Percentiles rank a stretch among this genome's conserved stretches.
Evolutionary conservation across 2,329 filamentous ascomycete species (phyloP).

Genomic region (Mariannaea sp.): DNA sequence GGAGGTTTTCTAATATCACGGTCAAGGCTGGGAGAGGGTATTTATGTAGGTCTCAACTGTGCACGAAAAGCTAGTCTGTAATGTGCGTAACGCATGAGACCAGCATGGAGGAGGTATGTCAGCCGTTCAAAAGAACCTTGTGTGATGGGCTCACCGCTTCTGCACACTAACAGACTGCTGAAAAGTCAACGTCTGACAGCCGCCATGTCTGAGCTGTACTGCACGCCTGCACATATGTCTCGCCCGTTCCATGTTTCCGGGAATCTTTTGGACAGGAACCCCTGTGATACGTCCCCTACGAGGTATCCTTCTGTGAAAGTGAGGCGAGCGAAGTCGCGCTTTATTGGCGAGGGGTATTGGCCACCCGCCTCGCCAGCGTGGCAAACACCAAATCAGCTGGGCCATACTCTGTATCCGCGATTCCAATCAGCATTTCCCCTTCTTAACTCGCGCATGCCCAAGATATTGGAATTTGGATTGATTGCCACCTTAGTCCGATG

Average conservation of each 20-base stretch:
- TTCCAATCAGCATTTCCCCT: slow-evolving; percentile 3
- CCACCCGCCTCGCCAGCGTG: slow-evolving; percentile 39
- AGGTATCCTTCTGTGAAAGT: slow-evolving; percentile 31
- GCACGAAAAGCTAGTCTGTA: slow-evolving; percentile 20
- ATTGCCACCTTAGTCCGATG: slow-evolving; percentile 9
- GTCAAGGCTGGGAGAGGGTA: slow-evolving; percentile 30
- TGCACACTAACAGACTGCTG: slow-evolving; percentile 24
- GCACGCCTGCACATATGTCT: slow-evolving; percentile 31
- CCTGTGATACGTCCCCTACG: slow-evolving; percentile 32
- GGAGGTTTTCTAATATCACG: slow-evolving; percentile 16
- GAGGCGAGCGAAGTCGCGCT: slow-evolving; percentile 37
- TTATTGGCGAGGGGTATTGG: slow-evolving; percentile 34
- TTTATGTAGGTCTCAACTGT: slow-evolving; percentile 33
- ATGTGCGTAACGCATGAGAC: slow-evolving; percentile 34
- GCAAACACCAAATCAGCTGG: slow-evolving; percentile 34
- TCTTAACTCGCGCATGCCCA: neutral
- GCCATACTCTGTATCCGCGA: slow-evolving; percentile 29
- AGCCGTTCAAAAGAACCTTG: slow-evolving; percentile 24
- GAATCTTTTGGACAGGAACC: slow-evolving; percentile 32
- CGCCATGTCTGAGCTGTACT: slow-evolving; percentile 27
- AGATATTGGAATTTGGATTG: slow-evolving; percentile 11
- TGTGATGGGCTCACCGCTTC: slow-evolving; percentile 38
- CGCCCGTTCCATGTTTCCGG: slow-evolving; percentile 31
- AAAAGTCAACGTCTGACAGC: slow-evolving; percentile 27
- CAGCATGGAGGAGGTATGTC: slow-evolving; percentile 24